A percentile compares a stretch with the other conserved stretches of the same genome.
These are phyloP conservation scores for Acacia acuminata DNA, from an alignment of 306 rosid genomes.

Conservation along the genomic window DNA sequence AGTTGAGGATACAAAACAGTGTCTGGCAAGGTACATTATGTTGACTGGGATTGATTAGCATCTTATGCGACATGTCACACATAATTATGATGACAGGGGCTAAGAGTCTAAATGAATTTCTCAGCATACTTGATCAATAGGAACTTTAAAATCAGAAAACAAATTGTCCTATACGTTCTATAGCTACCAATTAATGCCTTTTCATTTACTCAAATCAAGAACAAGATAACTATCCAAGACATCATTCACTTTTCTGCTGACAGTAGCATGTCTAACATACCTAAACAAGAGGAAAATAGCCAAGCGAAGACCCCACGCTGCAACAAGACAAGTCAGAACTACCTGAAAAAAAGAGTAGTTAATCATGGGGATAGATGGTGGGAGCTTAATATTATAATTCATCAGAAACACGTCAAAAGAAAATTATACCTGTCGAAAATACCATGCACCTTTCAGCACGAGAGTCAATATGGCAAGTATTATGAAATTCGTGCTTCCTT, in stretches of 20 bases:
- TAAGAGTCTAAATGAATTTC: background rate
- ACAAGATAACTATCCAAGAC: background rate
- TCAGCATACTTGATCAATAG: background rate
- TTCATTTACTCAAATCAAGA: background rate
- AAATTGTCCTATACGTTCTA: background rate
- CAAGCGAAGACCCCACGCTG: conserved; percentile 90
- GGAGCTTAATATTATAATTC: background rate
- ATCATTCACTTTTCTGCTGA: background rate
- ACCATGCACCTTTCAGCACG: conserved; percentile 68
- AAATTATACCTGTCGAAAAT: conserved; percentile 80
- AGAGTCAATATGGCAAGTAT: conserved; percentile 78
- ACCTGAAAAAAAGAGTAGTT: conserved; percentile 52
- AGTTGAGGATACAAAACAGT: background rate
- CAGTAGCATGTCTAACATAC: conserved; percentile 34
- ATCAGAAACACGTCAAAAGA: background rate
- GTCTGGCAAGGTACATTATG: background rate
- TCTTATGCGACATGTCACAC: background rate
- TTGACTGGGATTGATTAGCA: background rate
- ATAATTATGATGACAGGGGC: background rate
- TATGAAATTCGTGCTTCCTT: conserved; percentile 92
- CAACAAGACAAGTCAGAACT: conserved; percentile 71
- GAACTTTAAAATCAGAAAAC: background rate
- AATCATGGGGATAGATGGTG: background rate
- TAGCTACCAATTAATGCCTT: background rate
- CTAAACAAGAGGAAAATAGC: conserved; percentile 73